phyloP scores from a whole-genome alignment of 148 eudicot species.

The Beta vulgaris region DNA sequence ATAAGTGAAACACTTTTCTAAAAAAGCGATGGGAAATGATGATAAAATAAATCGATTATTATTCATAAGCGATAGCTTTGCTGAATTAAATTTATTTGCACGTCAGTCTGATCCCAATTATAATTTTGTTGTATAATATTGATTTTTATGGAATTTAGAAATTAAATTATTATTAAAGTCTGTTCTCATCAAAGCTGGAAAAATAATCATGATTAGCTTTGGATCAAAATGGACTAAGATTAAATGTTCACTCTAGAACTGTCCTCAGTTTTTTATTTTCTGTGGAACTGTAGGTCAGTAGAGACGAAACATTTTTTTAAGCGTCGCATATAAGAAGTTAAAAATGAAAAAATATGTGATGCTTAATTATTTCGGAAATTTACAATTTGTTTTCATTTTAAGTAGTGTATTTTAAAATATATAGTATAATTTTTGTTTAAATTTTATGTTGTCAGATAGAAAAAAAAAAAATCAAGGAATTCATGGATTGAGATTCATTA shows the following conservation, averaged over 20 bases:
- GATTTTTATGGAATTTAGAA: too few species aligned
- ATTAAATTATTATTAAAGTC: too few species aligned
- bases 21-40: neutral
- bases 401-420: too few species aligned
- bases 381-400: too few species aligned
- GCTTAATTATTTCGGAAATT: too few species aligned
- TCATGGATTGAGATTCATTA: too few species aligned
- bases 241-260: slow-evolving; percentile 26
- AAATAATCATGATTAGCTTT: slow-evolving; percentile 18
- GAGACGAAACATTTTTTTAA: slow-evolving; percentile 33
- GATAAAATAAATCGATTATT: neutral
- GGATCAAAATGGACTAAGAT: slow-evolving; percentile 33
- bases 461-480: too few species aligned
- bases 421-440: too few species aligned
- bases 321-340: too few species aligned
- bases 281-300: slow-evolving; percentile 31
- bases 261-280: slow-evolving; percentile 10
- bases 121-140: too few species aligned
- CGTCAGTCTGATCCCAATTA: slow-evolving; percentile 16
- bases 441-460: too few species aligned
- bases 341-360: too few species aligned
- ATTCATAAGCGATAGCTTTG: neutral
- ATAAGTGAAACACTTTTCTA: neutral
- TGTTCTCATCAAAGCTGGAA: slow-evolving; percentile 33
- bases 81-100: slow-evolving; percentile 7